Percentiles rank a stretch among this genome's conserved stretches.
phyloP scores from a whole-genome alignment of 257 asterid species.

The Echites panduratus region DNA sequence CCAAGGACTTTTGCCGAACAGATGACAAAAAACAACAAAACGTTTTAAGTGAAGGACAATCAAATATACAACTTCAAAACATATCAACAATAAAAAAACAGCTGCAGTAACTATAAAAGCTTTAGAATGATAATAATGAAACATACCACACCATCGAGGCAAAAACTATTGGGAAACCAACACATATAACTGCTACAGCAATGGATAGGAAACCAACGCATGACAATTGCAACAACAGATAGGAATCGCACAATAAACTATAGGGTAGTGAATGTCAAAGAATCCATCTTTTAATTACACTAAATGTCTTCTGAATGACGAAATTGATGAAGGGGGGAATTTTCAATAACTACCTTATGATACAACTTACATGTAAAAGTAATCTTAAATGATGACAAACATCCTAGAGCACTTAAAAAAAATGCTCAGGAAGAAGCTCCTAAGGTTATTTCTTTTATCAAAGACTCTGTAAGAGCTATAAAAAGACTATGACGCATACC shows the following conservation, averaged over 20 bases:
- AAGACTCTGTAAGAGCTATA: neutral
- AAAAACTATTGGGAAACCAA: neutral
- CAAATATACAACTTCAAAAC: too few species aligned
- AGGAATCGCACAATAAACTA: neutral
- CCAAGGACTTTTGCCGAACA: too few species aligned
- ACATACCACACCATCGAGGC: neutral
- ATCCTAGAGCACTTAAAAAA: neutral
- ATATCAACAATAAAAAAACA: too few species aligned
- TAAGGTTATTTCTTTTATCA: neutral
- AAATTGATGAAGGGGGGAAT: neutral
- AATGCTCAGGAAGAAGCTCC: neutral
- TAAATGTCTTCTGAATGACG: neutral
- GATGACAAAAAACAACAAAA: too few species aligned
- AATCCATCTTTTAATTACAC: neutral
- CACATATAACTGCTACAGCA: neutral
- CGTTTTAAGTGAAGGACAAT: too few species aligned
- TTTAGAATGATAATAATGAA: neutral
- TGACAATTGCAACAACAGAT: neutral
- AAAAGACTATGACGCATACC: conserved; percentile 37
- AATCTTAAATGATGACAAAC: neutral
- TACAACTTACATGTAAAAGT: too few species aligned
- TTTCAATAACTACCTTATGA: neutral
- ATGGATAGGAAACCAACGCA: neutral
- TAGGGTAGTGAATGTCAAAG: neutral
- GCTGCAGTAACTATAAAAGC: too few species aligned